Evolutionary conservation across 257 asterid genomes (phyloP), one percentile per base, ranked within the genome.

Genomic region (Fraxinus americana): DNA sequence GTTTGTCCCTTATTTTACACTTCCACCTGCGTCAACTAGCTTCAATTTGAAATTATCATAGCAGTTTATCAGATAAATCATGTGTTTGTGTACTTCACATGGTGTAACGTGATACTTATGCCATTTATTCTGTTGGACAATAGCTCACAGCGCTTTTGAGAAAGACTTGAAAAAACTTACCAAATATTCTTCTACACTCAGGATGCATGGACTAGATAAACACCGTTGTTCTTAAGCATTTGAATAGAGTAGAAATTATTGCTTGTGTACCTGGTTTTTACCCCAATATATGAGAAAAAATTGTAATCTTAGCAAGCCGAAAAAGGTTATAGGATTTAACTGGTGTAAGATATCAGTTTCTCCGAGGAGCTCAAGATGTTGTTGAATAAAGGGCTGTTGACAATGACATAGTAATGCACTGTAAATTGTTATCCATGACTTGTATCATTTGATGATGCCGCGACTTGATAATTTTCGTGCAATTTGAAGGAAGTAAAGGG

Each of bases 61-160:
- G 59, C 61, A 61, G 67, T 23, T 67, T 67, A 11, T 11, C 1
- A 43, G 50, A 2, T 4, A 54, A 70, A 13, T n/a, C 25, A 71
- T 41, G 50, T 76, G 73, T 75, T 48, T 72, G 70, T 13, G 48
- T 72, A 63, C 73, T 71, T 67, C 36, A 73, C 57, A 68, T 16
- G 12, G 34, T 32, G 34, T 25, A 8, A 16, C 67, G 29, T 75
- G 48, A 32, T 45, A 45, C 34, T 48, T 29, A 21, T 30, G 70
- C 78, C 63, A 61, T 67, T 5, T 23, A 7, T 29, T 27, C 50
- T 30, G 13, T 23, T 57, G n/a, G 50, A 17, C 63, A 19, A 50
- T 7, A n/a, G 71, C 27, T 32, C 70, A 30, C 10, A 36, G 14
- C 38, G 67, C 36, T 21, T 57, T 34, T 17, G 27, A 25, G 27